These are phyloP conservation scores for Calonectria pauciramosa DNA, from an alignment of 2,329 filamentous ascomycete genomes.

Conservation along the genomic window DNA sequence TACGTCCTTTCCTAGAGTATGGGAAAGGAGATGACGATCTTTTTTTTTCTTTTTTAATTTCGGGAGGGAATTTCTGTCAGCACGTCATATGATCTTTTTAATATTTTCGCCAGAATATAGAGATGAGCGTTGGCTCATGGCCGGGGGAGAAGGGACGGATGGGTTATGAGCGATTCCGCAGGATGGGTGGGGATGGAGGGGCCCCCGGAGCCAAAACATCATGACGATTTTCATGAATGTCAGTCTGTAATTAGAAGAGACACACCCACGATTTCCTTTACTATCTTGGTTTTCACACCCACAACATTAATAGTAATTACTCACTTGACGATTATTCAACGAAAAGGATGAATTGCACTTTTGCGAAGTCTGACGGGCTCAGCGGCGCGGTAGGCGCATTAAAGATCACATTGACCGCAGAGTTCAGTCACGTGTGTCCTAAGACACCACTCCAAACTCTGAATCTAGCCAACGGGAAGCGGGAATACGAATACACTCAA, in stretches of 20 bases:
- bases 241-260: neutral
- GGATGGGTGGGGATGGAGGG: neutral
- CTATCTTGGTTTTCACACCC: neutral
- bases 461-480: neutral
- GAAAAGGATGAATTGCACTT: neutral
- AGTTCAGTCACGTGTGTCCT: conserved; percentile 28
- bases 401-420: neutral
- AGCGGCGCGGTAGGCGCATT: neutral
- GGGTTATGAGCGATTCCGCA: neutral
- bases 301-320: conserved; percentile 6
- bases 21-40: neutral
- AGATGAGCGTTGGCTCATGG: neutral
- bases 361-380: neutral
- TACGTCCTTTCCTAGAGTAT: neutral
- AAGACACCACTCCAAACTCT: conserved; percentile 16
- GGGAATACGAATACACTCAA: neutral
- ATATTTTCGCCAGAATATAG: neutral
- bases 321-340: neutral
- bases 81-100: neutral
- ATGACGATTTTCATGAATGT: conserved; percentile 3
- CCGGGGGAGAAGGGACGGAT: neutral
- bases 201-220: neutral
- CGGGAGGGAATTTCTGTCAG: neutral
- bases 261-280: neutral
- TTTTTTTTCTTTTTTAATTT: neutral